Evolutionary conservation across 768 basidiomycete genomes (phyloP).

Genomic region (Suillus alpinus): DNA sequence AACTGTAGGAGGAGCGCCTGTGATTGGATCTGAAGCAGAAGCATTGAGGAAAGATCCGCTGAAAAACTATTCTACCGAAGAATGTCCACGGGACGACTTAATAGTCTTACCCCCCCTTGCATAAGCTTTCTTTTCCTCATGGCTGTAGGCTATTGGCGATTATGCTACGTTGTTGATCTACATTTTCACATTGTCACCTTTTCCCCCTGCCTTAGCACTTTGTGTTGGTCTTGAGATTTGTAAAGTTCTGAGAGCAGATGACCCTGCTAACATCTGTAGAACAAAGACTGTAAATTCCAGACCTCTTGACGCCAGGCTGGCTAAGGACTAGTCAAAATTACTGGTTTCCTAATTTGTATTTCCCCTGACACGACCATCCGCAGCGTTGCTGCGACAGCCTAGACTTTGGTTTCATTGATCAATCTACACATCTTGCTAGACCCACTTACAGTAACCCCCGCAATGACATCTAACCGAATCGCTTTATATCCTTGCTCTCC

Average conservation of each 20-base stretch:
- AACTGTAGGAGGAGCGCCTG: constrained; percentile 40
- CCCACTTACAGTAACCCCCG: background rate
- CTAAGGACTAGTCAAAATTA: background rate
- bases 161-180: constrained; percentile 10
- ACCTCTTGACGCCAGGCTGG: background rate
- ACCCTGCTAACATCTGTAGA: background rate
- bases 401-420: background rate
- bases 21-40: constrained; percentile 64
- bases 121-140: background rate
- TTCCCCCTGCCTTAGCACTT: background rate
- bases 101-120: constrained; percentile 2
- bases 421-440: background rate
- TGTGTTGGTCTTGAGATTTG: background rate
- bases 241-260: background rate
- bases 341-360: background rate
- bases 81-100: constrained; percentile 23
- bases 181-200: constrained; percentile 8
- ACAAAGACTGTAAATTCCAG: background rate
- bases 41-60: constrained; percentile 76
- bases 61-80: constrained; percentile 61
- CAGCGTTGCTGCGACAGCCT: constrained; percentile 8
- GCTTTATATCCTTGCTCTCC: constrained; percentile 69
- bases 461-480: constrained; percentile 51
- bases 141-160: background rate
- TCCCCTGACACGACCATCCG: constrained; percentile 14